Base-by-base conservation (phyloP, 148 eudicot species). In the Silene latifolia region DNA sequence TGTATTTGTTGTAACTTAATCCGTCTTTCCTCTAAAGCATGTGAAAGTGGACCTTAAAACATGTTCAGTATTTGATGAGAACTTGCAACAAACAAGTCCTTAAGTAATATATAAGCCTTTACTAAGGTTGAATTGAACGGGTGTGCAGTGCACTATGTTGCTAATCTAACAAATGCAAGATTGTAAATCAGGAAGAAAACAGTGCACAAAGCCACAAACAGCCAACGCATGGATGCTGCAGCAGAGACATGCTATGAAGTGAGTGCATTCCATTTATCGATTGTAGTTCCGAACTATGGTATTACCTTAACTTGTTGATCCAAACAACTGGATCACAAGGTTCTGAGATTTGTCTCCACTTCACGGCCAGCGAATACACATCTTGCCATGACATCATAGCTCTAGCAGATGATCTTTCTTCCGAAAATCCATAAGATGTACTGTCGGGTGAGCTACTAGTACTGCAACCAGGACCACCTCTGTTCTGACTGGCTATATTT, bases 261-360 rank as follows among this genome's bases (percentile, higher is more conserved):
- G 56, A 51, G 56, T 51, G 18, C 56, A 24, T 63, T 10, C 67
- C 23, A 47, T 69, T 35, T 66, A 58, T 29, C 53, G 60, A 63
- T 29, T 48, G 24, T 8, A 39, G 44, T 39, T 39, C 44, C 1
- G 8, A 39, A 7, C 6, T 39, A 51, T 51, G 56, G 18, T 51
- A 42, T 19, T 67, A 95, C 99, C 99, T 89, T 77, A 95, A 82
- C 84, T 90, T 95, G 86, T 95, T 90, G 68, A 95, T 85, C 99
- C 99, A 95, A 69, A 95, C 89, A 78, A 95, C 94, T 65, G 99
- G 96, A 77, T 95, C 99, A 85, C 97, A 90, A 68, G 99, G 99
- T 80, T 95, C 99, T 65, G 99, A 90, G 25, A 95, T 92, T 83
- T 95, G 99, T 84, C 99, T 90, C 99, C 99, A 95, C 82, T 87